Conservation (phyloP, 352 stramenopile species). For the Phytophthora chlamydospora region DNA sequence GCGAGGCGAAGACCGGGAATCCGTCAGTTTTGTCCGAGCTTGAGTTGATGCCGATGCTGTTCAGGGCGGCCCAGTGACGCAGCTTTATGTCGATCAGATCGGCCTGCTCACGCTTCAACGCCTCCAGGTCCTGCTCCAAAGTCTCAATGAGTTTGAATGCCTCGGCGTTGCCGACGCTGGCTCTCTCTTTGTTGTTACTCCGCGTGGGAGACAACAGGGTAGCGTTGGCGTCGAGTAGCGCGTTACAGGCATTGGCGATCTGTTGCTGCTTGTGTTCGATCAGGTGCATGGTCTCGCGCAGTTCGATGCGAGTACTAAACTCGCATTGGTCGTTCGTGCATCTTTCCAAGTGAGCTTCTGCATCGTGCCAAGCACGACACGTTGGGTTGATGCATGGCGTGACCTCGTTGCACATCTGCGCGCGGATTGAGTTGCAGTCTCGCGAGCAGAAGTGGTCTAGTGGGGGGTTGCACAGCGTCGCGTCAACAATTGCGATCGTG, state of each 20-base stretch:
- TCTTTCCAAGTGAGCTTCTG: conserved; percentile 56
- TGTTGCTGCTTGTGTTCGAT: conserved; percentile 58
- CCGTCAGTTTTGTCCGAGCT: conserved; percentile 49
- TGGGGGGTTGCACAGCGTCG: conserved; percentile 55
- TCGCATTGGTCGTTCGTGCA: conserved; percentile 59
- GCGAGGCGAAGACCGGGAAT: conserved; percentile 37
- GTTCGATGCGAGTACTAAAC: conserved; percentile 58
- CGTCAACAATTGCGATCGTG: conserved; percentile 64
- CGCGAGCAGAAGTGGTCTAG: conserved; percentile 36
- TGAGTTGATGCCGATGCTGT: conserved; percentile 51
- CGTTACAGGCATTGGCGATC: conserved; percentile 1
- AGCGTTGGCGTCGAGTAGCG: conserved; percentile 32
- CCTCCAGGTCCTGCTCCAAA: conserved; percentile 61
- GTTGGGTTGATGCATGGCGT: conserved; percentile 56
- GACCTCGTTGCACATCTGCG: conserved; percentile 59
- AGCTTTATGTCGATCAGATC: conserved; percentile 45
- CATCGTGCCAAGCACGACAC: conserved; percentile 62
- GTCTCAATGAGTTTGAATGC: conserved; percentile 39
- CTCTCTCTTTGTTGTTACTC: conserved; percentile 23
- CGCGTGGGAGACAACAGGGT: conserved; percentile 26
- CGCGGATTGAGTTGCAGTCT: conserved; percentile 51
- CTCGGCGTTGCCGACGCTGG: conserved; percentile 18
- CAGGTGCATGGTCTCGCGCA: conserved; percentile 72
- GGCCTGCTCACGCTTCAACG: conserved; percentile 40
- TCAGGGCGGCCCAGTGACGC: conserved; percentile 49